A percentile compares a stretch with the other conserved stretches of the same genome.
Conservation (phyloP, 2,329 filamentous ascomycete genomes). For the Colletotrichum zoysiae region DNA sequence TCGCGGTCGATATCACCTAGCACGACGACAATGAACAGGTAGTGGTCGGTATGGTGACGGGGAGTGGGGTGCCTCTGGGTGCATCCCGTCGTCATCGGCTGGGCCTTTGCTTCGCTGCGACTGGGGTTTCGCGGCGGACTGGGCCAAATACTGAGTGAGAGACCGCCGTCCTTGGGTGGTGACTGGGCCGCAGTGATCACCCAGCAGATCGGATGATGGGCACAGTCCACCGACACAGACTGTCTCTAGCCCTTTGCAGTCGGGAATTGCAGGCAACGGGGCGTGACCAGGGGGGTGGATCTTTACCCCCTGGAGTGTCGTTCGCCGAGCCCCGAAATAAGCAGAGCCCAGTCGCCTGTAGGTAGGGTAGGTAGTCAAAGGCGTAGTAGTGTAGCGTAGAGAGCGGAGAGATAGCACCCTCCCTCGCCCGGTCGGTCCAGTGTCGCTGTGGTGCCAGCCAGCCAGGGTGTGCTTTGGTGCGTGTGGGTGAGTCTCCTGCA, state of each 20-base stretch:
- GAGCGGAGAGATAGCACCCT: background rate
- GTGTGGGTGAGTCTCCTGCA: constrained; percentile 1
- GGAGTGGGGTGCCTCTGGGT: constrained; percentile 24
- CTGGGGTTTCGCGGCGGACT: constrained; percentile 3
- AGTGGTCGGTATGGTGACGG: constrained; percentile 27
- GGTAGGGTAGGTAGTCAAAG: no score
- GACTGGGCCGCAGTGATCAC: constrained; percentile 35
- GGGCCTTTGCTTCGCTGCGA: constrained; percentile 17
- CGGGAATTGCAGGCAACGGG: constrained; percentile 22
- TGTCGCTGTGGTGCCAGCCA: constrained; percentile 4
- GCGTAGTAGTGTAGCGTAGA: background rate
- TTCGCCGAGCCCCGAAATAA: constrained; percentile 33
- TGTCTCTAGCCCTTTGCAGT: constrained; percentile 34
- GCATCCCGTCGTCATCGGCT: constrained; percentile 37
- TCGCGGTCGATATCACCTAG: constrained; percentile 18
- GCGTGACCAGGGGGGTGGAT: background rate
- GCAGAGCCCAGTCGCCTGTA: constrained; percentile 1
- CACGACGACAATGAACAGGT: constrained; percentile 19
- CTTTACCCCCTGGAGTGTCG: constrained; percentile 1
- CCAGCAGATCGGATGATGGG: constrained; percentile 40
- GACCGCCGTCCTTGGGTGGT: background rate
- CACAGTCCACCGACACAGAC: constrained; percentile 40
- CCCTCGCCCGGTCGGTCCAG: background rate
- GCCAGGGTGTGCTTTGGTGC: constrained; percentile 6
- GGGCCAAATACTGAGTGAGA: constrained; percentile 2